Evolutionary conservation across 495 filamentous ascomycete species (phyloP), one percentile per base, ranked within the genome.

Genomic region (Penicillium subrubescens): DNA sequence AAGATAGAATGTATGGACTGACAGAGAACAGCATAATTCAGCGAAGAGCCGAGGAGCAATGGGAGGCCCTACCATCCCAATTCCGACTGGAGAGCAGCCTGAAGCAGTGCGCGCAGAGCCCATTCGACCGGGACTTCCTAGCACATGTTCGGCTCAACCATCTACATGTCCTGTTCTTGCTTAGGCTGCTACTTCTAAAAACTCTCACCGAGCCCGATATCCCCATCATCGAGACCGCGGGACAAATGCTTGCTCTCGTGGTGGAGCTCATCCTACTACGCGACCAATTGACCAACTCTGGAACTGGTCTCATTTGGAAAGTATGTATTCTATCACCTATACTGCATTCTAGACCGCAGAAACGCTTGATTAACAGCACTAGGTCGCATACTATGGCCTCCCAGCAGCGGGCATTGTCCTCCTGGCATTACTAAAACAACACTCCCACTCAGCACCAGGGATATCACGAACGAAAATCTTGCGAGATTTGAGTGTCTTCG

Each of bases 281-380:
- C 17, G 77, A 81, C 33, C 74, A 75, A 31, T 63, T 81, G 33
- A 72, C 66, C 7, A 79, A 81, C 58, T 79, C 78, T 8, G 77
- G 78, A 2, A 79, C 77, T 0, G 69, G 74, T n/a, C 68, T 81
- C 33, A 68, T 78, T n/a, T 79, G 78, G 78, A 81, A 77, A 72
- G 78, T 75, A 71, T 58, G 34, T 50, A n/a, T 41, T 17, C 10
- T 44, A 31, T 58, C 37, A 48, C 1, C 4, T 8, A n/a, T 12
- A 3, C 44, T 63, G 43, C 2, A n/a, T 7, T 1, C 19, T 10
- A 5, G 19, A 5, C 11, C 14, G 8, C n/a, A 44, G 11, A 34
- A 27, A 15, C n/a, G 12, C 17, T 2, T 56, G 17, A 19, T 12
- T 19, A 55, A 31, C 10, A 14, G 8, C 29, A 52, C 17, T 21